Base-by-base conservation (phyloP, 257 asterid genomes). In the Oldenlandia corymbosa region DNA sequence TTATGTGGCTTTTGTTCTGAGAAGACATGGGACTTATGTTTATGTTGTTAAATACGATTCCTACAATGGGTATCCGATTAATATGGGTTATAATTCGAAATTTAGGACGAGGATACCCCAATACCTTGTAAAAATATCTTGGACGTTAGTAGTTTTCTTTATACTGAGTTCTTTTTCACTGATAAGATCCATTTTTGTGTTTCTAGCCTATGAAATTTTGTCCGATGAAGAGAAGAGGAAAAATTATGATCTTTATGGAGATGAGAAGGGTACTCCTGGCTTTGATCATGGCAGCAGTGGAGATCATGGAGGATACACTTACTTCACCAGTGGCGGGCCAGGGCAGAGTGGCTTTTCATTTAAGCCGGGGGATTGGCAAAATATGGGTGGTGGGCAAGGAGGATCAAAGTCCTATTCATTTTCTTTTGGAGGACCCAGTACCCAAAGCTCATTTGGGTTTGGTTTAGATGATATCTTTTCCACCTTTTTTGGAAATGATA, bases 181-280 rank as follows among this genome's bases (percentile, higher is more conserved):
- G 41, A 26, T 39, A 5, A 57, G 13, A 5, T 69, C 37, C 64
- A 30, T 55, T 73, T 21, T 57, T 41, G 55, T 53, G 10, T 55
- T 55, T 61, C 64, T 94, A 90, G 99, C 99, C 26, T 93, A 93
- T 54, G 99, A 93, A 39, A 82, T 85, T 54, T 76, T 93, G 68
- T 90, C 97, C 7, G 92, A 93, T 27, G 99, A 93, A 65, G 84
- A 87, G 66, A 90, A 90, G 82, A 83, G 97, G 76, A 93, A 90
- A 72, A 87, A 84, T 69, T 93, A 89, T 64, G 97, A 93, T 71
- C 94, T 93, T 36, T 87, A 82, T 47, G 99, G 99, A 57, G 88
- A 90, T 68, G 99, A 93, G 73, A 85, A 75, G 75, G 94, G 87
- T 26, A 79, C 54, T 61, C 85, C 94, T 63, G 90, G 95, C 28